These are phyloP conservation scores for Hypericum perforatum DNA, from an alignment of 345 rosid species.

Conservation along the genomic window DNA sequence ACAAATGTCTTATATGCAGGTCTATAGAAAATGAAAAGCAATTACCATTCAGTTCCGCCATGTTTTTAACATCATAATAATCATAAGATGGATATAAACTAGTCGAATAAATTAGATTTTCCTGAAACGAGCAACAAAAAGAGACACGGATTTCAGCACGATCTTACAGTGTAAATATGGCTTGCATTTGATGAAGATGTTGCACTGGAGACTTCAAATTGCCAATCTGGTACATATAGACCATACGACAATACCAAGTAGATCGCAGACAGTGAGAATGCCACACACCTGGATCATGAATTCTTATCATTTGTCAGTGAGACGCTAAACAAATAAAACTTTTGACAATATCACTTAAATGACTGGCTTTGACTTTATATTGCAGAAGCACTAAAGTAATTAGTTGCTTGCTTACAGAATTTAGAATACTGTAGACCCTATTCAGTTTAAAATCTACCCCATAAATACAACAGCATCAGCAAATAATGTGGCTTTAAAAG, in stretches of 20 bases:
- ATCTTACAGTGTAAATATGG: conserved; percentile 20
- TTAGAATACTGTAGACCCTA: no score
- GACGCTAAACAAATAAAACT: not conserved
- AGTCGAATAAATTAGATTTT: no score
- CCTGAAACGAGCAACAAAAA: not conserved
- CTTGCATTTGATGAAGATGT: conserved; percentile 12
- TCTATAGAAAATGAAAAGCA: not conserved
- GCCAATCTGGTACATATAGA: conserved; percentile 42
- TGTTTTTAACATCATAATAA: no score
- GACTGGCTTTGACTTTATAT: no score
- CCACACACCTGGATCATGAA: conserved; percentile 22
- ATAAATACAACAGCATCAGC: no score
- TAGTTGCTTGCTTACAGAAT: no score
- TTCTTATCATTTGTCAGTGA: not conserved
- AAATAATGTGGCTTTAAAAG: no score
- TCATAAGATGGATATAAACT: no score
- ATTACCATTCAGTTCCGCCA: not conserved
- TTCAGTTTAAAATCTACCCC: no score
- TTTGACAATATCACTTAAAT: not conserved
- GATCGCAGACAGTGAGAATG: conserved; percentile 21
- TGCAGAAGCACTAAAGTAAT: no score
- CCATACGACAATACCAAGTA: conserved; percentile 31
- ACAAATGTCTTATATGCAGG: no score
- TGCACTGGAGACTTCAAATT: conserved; percentile 14
- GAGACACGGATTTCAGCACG: not conserved